These are phyloP conservation scores for Penicillium bialowiezense DNA, from an alignment of 495 filamentous ascomycete species.

Conservation along the genomic window DNA sequence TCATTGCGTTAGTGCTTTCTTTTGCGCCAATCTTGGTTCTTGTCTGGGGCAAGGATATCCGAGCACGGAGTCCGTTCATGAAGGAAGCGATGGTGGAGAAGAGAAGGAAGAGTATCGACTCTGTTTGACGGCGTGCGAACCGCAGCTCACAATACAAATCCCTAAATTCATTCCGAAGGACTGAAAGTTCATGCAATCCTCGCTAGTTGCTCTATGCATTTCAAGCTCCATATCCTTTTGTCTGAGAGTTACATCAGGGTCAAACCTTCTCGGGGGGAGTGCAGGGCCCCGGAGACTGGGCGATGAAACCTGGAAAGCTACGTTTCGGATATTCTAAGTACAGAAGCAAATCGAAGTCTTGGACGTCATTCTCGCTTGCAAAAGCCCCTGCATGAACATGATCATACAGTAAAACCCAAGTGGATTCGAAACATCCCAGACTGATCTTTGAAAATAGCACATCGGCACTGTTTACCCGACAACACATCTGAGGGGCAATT, in stretches of 20 bases:
- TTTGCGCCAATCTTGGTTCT: slow-evolving; percentile 28
- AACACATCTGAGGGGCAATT: neutral
- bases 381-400: neutral
- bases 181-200: too few relatives aligned
- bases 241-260: too few relatives aligned
- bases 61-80: slow-evolving; percentile 35
- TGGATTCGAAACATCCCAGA: neutral
- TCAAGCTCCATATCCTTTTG: too few relatives aligned
- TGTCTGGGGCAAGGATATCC: slow-evolving; percentile 28
- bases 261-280: too few relatives aligned
- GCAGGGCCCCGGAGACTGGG: too few relatives aligned
- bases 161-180: too few relatives aligned
- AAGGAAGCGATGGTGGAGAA: slow-evolving; percentile 29
- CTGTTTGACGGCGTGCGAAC: slow-evolving; percentile 15
- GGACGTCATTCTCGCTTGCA: neutral
- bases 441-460: neutral
- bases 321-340: neutral
- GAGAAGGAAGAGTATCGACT: slow-evolving; percentile 22
- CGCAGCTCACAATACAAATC: too few relatives aligned
- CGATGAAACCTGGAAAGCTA: too few relatives aligned
- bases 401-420: neutral
- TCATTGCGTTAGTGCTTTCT: slow-evolving; percentile 24
- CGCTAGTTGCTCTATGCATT: too few relatives aligned
- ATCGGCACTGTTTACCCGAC: slow-evolving; percentile 10
- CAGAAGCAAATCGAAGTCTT: neutral